Evolutionary conservation across 2,329 filamentous ascomycete genomes (phyloP), one percentile per base, ranked within the genome.

Genomic region (Cercospora sp.): DNA sequence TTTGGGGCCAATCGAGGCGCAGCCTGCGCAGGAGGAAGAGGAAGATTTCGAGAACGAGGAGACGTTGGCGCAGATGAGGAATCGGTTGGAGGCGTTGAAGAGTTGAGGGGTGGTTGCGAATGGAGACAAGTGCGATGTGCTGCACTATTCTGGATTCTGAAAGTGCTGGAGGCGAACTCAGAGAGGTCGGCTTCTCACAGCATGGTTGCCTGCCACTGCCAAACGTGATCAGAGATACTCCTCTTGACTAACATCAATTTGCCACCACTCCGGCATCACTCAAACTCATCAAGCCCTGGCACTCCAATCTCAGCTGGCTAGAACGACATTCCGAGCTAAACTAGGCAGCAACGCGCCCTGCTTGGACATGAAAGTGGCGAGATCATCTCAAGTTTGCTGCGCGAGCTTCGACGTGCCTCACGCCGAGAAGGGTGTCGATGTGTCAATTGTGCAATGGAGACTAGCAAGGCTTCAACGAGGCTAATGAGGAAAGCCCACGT

Each of bases 41-140:
- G 89, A 93, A 73, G 91, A 96, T 75, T 90, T 94, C 77, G 91
- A 95, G 75, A 89, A 92, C 70, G 93, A 97, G 80, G 93, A 91
- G 59, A 93, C 95, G 83, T 88, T 98, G 82, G 91, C 93, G 75
- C 91, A 97, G 83, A 98, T 98, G 95, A 86, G 94, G 78, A 93
- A 93, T 73, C 86, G 94, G 59, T 80, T 99, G 74, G 93, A 98
- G 82, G 94, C 94, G 40, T 82, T 98, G 77, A 91, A 95, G 86
- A 97, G 93, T 80, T 97, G 36, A 59, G 18, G 48, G 58, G 5
- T n/a, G 33, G 33, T 40, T 40, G 13, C 13, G 13, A 40, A 7
- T 40, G 33, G 33, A 40, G 16, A 16, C 13, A n/a, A 40, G 13
- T n/a, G 42, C 3, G 20, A 48, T 18, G 8, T 20, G 42, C 8